Conservation (phyloP, 352 stramenopile species). For the Globisporangium viniferum region DNA sequence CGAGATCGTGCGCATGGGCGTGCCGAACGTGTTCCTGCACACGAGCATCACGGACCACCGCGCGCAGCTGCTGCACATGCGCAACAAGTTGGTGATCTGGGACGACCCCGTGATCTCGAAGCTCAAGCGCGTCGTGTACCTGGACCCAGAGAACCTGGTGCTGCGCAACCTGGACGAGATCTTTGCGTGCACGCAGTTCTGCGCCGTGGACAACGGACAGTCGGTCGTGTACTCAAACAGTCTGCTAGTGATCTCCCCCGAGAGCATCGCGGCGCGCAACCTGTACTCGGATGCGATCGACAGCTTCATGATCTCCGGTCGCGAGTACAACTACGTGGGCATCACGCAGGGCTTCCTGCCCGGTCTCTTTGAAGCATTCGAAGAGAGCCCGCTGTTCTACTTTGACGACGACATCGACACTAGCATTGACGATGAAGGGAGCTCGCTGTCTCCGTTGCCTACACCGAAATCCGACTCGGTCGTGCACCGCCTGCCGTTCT, state of each 20-base stretch:
- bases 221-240: constrained; percentile 81
- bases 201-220: constrained; percentile 78
- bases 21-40: constrained; percentile 70
- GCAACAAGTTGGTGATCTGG: constrained; percentile 81
- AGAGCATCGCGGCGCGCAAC: constrained; percentile 62
- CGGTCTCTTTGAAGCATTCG: constrained; percentile 76
- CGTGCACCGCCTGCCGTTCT: constrained; percentile 73
- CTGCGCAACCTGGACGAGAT: constrained; percentile 81
- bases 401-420: constrained; percentile 41
- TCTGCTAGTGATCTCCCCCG: constrained; percentile 74
- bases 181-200: constrained; percentile 76
- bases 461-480: constrained; percentile 37
- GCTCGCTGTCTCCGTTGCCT: constrained; percentile 20
- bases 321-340: constrained; percentile 79
- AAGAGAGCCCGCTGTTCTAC: constrained; percentile 77
- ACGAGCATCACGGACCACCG: constrained; percentile 55
- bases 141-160: constrained; percentile 79
- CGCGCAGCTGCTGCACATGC: constrained; percentile 77
- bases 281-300: constrained; percentile 83
- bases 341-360: constrained; percentile 80
- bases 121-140: constrained; percentile 69
- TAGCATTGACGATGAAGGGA: constrained; percentile 27
- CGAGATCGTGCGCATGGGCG: constrained; percentile 59
- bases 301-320: constrained; percentile 79
- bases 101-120: constrained; percentile 62